phyloP scores from a whole-genome alignment of 169 alveolate genomes.

The Babesia ovata region DNA sequence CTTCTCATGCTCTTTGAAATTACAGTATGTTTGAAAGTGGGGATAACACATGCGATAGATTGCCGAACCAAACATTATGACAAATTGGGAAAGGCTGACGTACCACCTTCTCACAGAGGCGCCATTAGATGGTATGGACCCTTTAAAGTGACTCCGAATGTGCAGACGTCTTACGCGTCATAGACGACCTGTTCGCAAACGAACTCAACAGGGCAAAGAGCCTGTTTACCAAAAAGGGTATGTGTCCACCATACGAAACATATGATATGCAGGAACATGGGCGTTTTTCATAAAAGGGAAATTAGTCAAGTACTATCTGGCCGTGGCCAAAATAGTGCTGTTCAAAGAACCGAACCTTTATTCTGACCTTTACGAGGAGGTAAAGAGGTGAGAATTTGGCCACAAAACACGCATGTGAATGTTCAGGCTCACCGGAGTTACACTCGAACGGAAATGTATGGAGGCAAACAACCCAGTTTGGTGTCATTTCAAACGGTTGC shows the following conservation, averaged over 20 bases:
- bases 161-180: constrained; percentile 1
- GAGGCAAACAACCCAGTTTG: constrained; percentile 31
- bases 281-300: constrained; percentile 4
- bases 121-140: constrained; percentile 14
- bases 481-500: constrained; percentile 23
- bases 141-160: not conserved
- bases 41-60: not conserved
- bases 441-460: constrained; percentile 17
- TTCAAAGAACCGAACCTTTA: not conserved
- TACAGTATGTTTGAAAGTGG: not conserved
- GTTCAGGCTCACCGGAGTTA: constrained; percentile 21
- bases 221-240: constrained; percentile 19
- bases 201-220: constrained; percentile 19
- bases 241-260: not conserved
- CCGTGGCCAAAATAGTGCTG: constrained; percentile 7
- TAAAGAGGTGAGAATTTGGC: constrained; percentile 7
- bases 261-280: constrained; percentile 4
- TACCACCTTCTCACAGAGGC: constrained; percentile 33
- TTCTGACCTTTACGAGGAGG: not conserved
- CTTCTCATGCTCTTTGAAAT: constrained; percentile 24
- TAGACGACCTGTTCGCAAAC: constrained; percentile 13
- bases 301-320: constrained; percentile 11
- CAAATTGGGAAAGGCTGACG: constrained; percentile 30
- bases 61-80: constrained; percentile 1
- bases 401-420: not conserved